phyloP scores from a whole-genome alignment of 164 flowering plant genomes.

The Vitis rupestris region DNA sequence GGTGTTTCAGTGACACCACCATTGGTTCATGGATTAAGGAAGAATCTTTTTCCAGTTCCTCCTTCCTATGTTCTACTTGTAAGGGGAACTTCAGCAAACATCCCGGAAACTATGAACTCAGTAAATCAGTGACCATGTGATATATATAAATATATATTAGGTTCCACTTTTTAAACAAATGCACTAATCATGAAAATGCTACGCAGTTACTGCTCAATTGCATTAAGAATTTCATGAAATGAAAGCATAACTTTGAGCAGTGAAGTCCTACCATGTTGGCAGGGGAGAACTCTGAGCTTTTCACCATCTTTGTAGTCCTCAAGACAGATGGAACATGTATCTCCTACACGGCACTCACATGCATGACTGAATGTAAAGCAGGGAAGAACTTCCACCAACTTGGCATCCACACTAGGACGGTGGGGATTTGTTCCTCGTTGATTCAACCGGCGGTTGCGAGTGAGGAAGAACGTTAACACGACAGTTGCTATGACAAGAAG shows the following conservation, averaged over 20 bases:
- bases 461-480: slow-evolving; percentile 28
- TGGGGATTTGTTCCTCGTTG: slow-evolving; percentile 18
- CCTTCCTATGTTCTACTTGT: too few relatives aligned
- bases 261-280: slow-evolving; percentile 51
- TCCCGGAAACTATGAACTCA: neutral
- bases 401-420: slow-evolving; percentile 23
- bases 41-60: too few relatives aligned
- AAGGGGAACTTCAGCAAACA: neutral
- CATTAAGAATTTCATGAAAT: too few relatives aligned
- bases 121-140: neutral
- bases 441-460: slow-evolving; percentile 31
- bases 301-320: slow-evolving; percentile 65
- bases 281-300: slow-evolving; percentile 52
- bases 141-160: too few relatives aligned
- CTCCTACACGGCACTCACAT: slow-evolving; percentile 15
- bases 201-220: too few relatives aligned
- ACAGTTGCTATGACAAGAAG: slow-evolving; percentile 39
- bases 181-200: too few relatives aligned
- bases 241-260: too few relatives aligned
- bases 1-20: too few relatives aligned
- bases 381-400: slow-evolving; percentile 39
- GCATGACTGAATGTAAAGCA: slow-evolving; percentile 26
- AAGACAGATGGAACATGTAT: slow-evolving; percentile 67
- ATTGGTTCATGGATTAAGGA: too few relatives aligned
- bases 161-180: too few relatives aligned